Evolutionary conservation across 805 yeast species (phyloP), one percentile per base, ranked within the genome.

Genomic region (Teunomyces gatunensis): DNA sequence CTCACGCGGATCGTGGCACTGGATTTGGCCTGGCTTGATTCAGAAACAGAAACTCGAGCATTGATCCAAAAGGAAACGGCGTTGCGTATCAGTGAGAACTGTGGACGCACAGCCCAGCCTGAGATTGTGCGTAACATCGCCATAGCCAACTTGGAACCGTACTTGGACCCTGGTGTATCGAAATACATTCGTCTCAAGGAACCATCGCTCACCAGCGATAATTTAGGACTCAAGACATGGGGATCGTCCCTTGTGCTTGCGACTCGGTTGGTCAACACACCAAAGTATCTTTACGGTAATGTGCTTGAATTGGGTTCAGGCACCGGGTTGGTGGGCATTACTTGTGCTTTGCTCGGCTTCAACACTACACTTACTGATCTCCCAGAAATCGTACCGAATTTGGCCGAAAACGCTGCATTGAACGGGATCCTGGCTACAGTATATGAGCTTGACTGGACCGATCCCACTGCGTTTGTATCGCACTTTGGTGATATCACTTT

Each of bases 191-290:
- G 52, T 20, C 64, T 92, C 25, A 74, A 75, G 48, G 99, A 92
- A 59, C 98, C 98, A 0, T 82, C 96, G 0, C 69, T 92, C 50
- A 88, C 97, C 0, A 79, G 82, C 33, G 99, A 94, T 64, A 87
- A 85, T 51, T 68, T 94, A 18, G 99, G 99, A 0, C 74, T 89
- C 62, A 89, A 92, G 52, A 92, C 99, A 0, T 92, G 99, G 99
- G 99, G 98, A 0, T 87, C 97, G 0, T 82, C 97, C 0, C 67
- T 87, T 21, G 75, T 89, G 5, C 67, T 94, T 20, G 77, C 94
- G 3, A 69, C 76, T 29, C 65, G 86, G 21, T 61, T 89, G 3
- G 62, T 75, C 5, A 54, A 61, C 23, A 37, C 46, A n/a, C 32
- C 45, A 2, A 39, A 47, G 5, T 61, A 60, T 25, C 51, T 66